phyloP scores from a whole-genome alignment of 2,329 filamentous ascomycete species.

The Aspergillus melleus region DNA sequence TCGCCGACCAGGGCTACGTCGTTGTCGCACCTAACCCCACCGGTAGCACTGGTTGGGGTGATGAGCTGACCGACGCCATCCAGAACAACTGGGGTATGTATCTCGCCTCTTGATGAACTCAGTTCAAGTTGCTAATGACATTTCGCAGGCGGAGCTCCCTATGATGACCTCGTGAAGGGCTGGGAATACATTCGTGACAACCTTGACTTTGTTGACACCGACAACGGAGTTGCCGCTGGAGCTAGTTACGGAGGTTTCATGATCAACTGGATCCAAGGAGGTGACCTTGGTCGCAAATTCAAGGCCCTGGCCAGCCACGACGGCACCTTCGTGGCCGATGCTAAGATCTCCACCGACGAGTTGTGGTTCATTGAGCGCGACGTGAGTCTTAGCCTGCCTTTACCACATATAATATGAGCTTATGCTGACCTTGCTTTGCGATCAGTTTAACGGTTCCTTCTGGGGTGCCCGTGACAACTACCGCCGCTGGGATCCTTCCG shows the following conservation, averaged over 20 bases:
- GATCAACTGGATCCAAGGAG: conserved; percentile 83
- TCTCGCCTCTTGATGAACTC: background rate
- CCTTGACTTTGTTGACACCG: conserved; percentile 39
- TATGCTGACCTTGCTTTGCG: background rate
- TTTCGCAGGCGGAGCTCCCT: conserved; percentile 54
- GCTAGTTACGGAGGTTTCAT: conserved; percentile 49
- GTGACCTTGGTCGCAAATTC: conserved; percentile 78
- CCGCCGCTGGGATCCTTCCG: conserved; percentile 66
- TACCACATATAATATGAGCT: background rate
- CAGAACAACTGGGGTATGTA: conserved; percentile 71
- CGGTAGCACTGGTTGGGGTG: conserved; percentile 79
- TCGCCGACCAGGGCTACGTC: conserved; percentile 84
- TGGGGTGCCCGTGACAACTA: conserved; percentile 62
- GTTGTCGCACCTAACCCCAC: conserved; percentile 81
- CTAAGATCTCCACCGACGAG: conserved; percentile 53
- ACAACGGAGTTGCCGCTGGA: conserved; percentile 41
- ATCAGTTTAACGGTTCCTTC: conserved; percentile 48
- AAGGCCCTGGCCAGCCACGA: conserved; percentile 87
- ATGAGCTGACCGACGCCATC: conserved; percentile 75
- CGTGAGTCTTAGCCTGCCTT: conserved; percentile 18
- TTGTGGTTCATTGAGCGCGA: conserved; percentile 54
- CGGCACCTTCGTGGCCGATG: conserved; percentile 69
- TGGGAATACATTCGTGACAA: conserved; percentile 66
- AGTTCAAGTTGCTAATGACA: conserved; percentile 3
- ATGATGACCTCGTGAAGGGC: conserved; percentile 75